Percentiles rank a stretch among this genome's conserved stretches.
These are phyloP conservation scores for Xerophyta viscosa DNA, from an alignment of 106 monocot genomes.

Conservation along the genomic window DNA sequence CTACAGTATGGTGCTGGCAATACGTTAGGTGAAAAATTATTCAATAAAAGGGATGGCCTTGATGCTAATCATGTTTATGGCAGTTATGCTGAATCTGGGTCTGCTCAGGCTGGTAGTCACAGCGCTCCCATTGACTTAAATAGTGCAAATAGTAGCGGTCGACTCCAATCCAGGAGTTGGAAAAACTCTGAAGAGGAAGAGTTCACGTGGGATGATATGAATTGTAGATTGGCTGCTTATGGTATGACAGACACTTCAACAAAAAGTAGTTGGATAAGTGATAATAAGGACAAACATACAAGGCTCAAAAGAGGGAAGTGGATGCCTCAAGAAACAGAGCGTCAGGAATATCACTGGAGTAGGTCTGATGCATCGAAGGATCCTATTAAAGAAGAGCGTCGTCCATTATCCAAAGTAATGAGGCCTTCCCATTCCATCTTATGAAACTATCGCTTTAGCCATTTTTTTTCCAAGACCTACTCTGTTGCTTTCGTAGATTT, in stretches of 20 bases:
- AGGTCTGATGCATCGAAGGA: constrained; percentile 23
- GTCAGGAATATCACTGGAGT: constrained; percentile 15
- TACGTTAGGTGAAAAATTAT: constrained; percentile 3
- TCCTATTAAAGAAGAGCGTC: constrained; percentile 30
- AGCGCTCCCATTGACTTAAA: constrained; percentile 6
- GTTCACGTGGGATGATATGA: constrained; percentile 81
- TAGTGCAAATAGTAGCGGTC: constrained; percentile 12
- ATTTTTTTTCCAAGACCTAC: not conserved
- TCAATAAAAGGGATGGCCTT: constrained; percentile 20
- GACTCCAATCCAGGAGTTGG: constrained; percentile 45
- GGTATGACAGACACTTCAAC: constrained; percentile 12
- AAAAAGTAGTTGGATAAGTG: constrained; percentile 25
- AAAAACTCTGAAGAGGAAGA: constrained; percentile 97
- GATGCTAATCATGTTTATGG: constrained; percentile 23
- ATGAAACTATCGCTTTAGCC: not conserved
- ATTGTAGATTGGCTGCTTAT: constrained; percentile 24
- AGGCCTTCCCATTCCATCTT: not conserved
- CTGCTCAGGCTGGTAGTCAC: constrained; percentile 13
- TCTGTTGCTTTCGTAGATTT: not conserved
- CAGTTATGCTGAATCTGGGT: constrained; percentile 9
- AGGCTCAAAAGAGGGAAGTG: constrained; percentile 33
- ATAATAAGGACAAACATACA: constrained; percentile 32
- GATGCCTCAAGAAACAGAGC: constrained; percentile 35
- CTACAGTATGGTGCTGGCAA: constrained; percentile 19
- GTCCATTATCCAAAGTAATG: constrained; percentile 29